Base-by-base conservation (phyloP, 257 asterid genomes). In the Scutellaria minor region DNA sequence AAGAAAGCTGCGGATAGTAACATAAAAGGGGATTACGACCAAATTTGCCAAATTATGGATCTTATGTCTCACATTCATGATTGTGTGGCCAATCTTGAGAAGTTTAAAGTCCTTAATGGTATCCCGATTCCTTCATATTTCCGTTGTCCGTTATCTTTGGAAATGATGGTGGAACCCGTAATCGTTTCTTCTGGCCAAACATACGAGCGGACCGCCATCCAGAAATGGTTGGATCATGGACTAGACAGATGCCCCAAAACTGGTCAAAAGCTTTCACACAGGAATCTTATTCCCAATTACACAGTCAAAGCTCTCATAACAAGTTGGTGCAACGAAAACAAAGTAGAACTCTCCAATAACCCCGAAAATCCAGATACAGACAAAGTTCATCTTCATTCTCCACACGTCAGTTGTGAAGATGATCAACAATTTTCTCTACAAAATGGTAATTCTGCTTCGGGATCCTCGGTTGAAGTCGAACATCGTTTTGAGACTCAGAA, bases 171-270 rank as follows among this genome's bases (percentile, higher is more conserved):
- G 65, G 97, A 95, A 64, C 99, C 99, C 1, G 99, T 95, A 48
- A 92, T 87, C 66, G 87, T 95, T 81, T 90, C 96, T 75, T 95
- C 99, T 1, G 99, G 99, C 62, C 94, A 90, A 80, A 95, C 98
- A 22, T 95, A 81, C 50, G 97, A 95, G 77, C 88, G 88, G 77
- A 71, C 87, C 24, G 84, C 92, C 62, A 89, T 92, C 73, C 83
- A 84, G 75, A 95, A 84, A 85, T 92, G 98, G 99, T 74, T 95
- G 76, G 97, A 88, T 79, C 76, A 88, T 52, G 97, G 97, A 58
- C 72, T 94, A 42, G 84, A 62, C 73, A 77, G 75, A 56, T 94
- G 97, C 85, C 99, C 99, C 7, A 79, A 80, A 80, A 91, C 97
- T 4, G 82, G 79, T 42, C 53, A 47, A 71, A 71, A 67, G 67